Conservation (phyloP, 2,329 filamentous ascomycete species). For the Didymella segeticola region DNA sequence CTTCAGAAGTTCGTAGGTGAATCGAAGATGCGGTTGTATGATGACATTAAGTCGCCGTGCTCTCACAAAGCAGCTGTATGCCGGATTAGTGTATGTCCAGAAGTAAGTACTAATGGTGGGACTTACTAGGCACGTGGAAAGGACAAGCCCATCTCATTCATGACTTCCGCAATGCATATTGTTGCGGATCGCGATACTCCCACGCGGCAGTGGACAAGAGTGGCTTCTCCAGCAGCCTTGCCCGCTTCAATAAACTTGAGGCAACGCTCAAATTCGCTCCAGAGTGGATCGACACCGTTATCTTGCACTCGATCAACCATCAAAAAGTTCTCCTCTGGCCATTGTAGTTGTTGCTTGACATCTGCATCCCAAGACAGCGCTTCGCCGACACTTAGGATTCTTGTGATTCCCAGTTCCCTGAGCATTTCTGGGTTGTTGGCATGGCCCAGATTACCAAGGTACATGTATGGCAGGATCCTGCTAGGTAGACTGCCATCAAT, state of each 20-base stretch:
- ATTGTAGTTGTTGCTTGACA: slow-evolving; percentile 64
- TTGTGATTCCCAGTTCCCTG: slow-evolving; percentile 78
- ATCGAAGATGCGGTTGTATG: slow-evolving; percentile 94
- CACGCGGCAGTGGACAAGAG: slow-evolving; percentile 93
- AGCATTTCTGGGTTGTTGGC: slow-evolving; percentile 92
- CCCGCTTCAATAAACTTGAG: slow-evolving; percentile 91
- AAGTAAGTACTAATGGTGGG: not conserved
- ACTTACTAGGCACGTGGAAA: slow-evolving; percentile 86
- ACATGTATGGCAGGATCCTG: slow-evolving; percentile 90
- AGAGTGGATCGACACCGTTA: slow-evolving; percentile 93
- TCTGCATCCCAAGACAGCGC: slow-evolving; percentile 79
- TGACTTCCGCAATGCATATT: slow-evolving; percentile 98
- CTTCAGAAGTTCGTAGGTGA: slow-evolving; percentile 90
- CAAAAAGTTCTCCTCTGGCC: slow-evolving; percentile 80
- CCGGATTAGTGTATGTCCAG: slow-evolving; percentile 13
- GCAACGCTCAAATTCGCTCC: slow-evolving; percentile 82
- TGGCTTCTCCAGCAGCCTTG: slow-evolving; percentile 77
- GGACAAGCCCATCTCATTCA: slow-evolving; percentile 79
- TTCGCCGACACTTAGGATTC: slow-evolving; percentile 92
- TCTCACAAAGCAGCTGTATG: slow-evolving; percentile 79
- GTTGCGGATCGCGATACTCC: slow-evolving; percentile 95
- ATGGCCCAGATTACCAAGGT: slow-evolving; percentile 89
- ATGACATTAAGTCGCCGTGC: slow-evolving; percentile 95
- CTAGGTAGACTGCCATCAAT: slow-evolving; percentile 93
- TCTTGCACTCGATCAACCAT: slow-evolving; percentile 88